Percentiles rank a stretch among this genome's conserved stretches.
phyloP scores from a whole-genome alignment of 495 filamentous ascomycete species.

The Neurospora africana region DNA sequence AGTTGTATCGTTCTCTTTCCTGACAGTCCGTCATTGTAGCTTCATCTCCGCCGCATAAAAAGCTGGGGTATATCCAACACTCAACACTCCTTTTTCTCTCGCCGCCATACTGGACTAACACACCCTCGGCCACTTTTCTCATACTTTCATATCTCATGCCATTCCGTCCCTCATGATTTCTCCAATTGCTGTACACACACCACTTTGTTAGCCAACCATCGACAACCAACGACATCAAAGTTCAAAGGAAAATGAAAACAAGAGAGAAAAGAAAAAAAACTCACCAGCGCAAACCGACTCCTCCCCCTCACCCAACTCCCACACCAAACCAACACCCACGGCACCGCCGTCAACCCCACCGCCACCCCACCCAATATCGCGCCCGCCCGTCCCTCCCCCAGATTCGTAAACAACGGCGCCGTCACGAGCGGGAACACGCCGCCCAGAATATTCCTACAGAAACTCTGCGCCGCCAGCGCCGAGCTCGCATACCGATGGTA shows the following conservation, averaged over 20 bases:
- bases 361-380: constrained; percentile 71
- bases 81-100: background rate
- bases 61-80: background rate
- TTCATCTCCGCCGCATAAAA: background rate
- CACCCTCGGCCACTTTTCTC: background rate
- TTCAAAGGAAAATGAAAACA: too few relatives aligned
- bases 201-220: background rate
- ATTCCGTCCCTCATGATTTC: background rate
- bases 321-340: constrained; percentile 76
- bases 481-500: constrained; percentile 80
- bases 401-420: constrained; percentile 53
- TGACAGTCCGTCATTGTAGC: too few relatives aligned
- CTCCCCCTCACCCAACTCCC: constrained; percentile 68
- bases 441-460: constrained; percentile 73
- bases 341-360: constrained; percentile 60
- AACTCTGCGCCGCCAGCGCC: constrained; percentile 79
- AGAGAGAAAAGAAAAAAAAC: background rate
- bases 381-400: constrained; percentile 64
- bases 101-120: background rate
- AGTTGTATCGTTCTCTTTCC: too few relatives aligned
- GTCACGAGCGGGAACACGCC: constrained; percentile 77
- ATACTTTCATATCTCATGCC: background rate
- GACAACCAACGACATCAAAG: too few relatives aligned
- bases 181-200: background rate
- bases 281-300: constrained; percentile 55